Percentiles rank a stretch among this genome's conserved stretches.
Evolutionary conservation across 129 eudicot genomes (phyloP).

Genomic region (Ambrosia artemisiifolia): DNA sequence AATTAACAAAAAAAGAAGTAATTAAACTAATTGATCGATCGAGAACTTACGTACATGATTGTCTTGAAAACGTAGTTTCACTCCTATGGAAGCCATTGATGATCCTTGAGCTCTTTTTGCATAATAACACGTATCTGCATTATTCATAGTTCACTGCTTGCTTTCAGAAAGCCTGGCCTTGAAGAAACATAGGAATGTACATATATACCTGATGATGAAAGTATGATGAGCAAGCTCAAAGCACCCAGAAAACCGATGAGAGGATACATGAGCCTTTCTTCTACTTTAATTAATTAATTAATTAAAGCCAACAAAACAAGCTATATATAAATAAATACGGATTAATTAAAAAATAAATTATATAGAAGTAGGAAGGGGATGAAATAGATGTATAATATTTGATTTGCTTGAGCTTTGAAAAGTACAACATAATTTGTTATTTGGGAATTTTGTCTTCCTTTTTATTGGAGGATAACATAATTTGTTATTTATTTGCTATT

Average conservation of each 20-base stretch:
- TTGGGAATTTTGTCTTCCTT: too few relatives aligned
- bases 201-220: background rate
- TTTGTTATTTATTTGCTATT: too few relatives aligned
- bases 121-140: conserved; percentile 1
- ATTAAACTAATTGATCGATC: background rate
- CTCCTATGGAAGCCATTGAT: background rate
- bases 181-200: background rate
- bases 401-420: too few relatives aligned
- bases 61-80: background rate
- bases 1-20: background rate
- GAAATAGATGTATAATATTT: too few relatives aligned
- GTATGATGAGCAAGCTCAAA: background rate
- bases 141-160: background rate
- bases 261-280: background rate
- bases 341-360: background rate
- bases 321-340: background rate
- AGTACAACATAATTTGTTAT: too few relatives aligned
- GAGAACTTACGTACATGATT: background rate
- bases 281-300: background rate
- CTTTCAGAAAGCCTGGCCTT: background rate
- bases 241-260: background rate
- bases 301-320: background rate
- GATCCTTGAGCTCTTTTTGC: background rate
- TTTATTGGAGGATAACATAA: too few relatives aligned
- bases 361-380: too few relatives aligned